Evolutionary conservation across 768 basidiomycete species (phyloP).

Genomic region (Amanita fuliginea): DNA sequence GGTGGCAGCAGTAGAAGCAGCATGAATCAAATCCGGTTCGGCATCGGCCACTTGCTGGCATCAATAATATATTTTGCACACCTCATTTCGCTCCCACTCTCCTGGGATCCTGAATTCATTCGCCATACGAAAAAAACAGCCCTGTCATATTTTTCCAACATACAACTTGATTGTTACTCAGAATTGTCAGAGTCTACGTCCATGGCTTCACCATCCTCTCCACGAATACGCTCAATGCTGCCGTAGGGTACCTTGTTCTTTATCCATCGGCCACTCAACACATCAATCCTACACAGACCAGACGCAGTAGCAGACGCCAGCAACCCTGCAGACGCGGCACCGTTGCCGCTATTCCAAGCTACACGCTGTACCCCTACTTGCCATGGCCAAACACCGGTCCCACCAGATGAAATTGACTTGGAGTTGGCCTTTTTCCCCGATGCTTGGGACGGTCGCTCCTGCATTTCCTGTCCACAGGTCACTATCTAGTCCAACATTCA

Average conservation of each 20-base stretch:
- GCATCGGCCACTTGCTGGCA: not conserved
- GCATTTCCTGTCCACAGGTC: conserved; percentile 31
- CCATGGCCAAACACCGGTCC: conserved; percentile 68
- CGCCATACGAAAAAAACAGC: not conserved
- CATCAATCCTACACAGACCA: conserved; percentile 81
- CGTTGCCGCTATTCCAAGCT: conserved; percentile 72
- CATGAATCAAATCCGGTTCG: not conserved
- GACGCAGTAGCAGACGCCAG: conserved; percentile 75
- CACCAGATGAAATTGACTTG: conserved; percentile 18
- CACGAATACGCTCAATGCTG: conserved; percentile 46
- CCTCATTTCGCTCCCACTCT: not conserved
- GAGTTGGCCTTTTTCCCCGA: conserved; percentile 24
- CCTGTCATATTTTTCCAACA: no score
- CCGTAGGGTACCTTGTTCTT: conserved; percentile 57
- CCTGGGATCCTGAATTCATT: not conserved
- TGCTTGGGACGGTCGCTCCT: conserved; percentile 30
- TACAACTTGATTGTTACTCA: conserved; percentile 6
- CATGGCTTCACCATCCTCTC: conserved; percentile 36
- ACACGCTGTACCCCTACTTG: conserved; percentile 72
- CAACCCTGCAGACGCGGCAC: conserved; percentile 44
- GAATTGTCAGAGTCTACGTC: conserved; percentile 31
- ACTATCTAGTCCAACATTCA: not conserved
- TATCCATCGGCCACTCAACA: conserved; percentile 65
- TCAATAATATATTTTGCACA: not conserved
- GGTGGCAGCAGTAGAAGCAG: not conserved